phyloP scores from a whole-genome alignment of 2,329 filamentous ascomycete species.

The Capronia epimyces region DNA sequence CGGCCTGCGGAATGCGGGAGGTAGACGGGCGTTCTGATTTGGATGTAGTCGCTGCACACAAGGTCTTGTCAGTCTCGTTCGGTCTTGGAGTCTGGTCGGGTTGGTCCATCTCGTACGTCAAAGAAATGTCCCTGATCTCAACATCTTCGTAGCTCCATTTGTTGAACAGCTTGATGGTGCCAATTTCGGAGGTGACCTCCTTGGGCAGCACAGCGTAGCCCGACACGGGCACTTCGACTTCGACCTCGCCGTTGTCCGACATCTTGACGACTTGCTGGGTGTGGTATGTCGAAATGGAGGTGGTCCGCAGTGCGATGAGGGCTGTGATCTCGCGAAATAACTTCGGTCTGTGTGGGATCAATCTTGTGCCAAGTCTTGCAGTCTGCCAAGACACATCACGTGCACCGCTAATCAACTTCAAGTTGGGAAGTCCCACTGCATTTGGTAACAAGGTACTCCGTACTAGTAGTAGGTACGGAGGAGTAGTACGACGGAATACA shows the following conservation, averaged over 20 bases:
- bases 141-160: constrained; percentile 99
- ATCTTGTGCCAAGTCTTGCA: constrained; percentile 12
- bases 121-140: constrained; percentile 98
- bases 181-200: constrained; percentile 83
- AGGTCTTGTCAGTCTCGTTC: constrained; percentile 32
- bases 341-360: constrained; percentile 10
- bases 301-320: constrained; percentile 3
- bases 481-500: too few species aligned
- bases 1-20: constrained; percentile 97
- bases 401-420: too few species aligned
- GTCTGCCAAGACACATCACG: constrained; percentile 13
- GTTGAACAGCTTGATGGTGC: constrained; percentile 94
- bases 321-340: constrained; percentile 1
- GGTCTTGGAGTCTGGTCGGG: constrained; percentile 13
- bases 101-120: constrained; percentile 71
- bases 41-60: constrained; percentile 86
- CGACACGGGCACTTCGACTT: constrained; percentile 69
- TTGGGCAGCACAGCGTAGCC: constrained; percentile 76
- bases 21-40: constrained; percentile 98
- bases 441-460: too few species aligned
- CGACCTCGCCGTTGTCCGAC: constrained; percentile 66
- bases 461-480: too few species aligned
- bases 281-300: constrained; percentile 7
- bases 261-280: constrained; percentile 21
- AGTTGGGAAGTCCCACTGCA: too few species aligned